Evolutionary conservation across 78 protist species (phyloP), one percentile per base, ranked within the genome.

Genomic region (Dictyostelium brefeldianum): DNA sequence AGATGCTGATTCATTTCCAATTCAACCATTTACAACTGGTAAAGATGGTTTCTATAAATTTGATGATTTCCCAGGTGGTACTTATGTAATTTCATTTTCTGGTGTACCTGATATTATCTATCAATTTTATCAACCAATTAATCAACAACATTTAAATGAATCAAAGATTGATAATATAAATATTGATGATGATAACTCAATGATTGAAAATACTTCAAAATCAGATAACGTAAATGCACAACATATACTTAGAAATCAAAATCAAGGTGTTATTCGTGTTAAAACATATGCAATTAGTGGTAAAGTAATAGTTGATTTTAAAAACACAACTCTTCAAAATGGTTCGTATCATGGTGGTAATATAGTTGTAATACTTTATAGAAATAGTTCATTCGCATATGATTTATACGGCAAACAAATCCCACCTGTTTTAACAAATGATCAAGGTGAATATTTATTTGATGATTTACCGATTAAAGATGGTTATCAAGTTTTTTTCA

Each of bases 251-350:
- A 25, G 65, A 43, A 36, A 83, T 6, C 91, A 83, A 83, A 56
- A 83, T 56, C 25, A 27, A 51, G 91, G 81, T 43, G 17, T 83
- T 0, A 43, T 73, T 29, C 48, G 20, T 43, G 31, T 43, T 14
- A 17, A 17, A 25, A 83, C 79, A 7, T 83, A 43, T 56, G 78
- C 91, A 43, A 27, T 83, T 46, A 77, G 73, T 43, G 75, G 64
- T 25, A 79, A 46, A 57, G 81, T 57, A 9, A 71, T 83, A 6
- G 22, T 29, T 5, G 48, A 71, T 56, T 47, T 22, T 56, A 43
- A 12, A 20, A 27, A 53, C 15, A 83, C 91, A 22, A 62, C 74
- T 1, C 25, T 56, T 1, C 10, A 17, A 25, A 2, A 31, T 20
- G 12, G 50, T 31, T 36, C 41, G 31, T 83, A 46, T 43, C 2